Percentiles rank a stretch among this genome's conserved stretches.
phyloP scores from a whole-genome alignment of 176 grass and related monocot species.

The Phoenix dactylifera region DNA sequence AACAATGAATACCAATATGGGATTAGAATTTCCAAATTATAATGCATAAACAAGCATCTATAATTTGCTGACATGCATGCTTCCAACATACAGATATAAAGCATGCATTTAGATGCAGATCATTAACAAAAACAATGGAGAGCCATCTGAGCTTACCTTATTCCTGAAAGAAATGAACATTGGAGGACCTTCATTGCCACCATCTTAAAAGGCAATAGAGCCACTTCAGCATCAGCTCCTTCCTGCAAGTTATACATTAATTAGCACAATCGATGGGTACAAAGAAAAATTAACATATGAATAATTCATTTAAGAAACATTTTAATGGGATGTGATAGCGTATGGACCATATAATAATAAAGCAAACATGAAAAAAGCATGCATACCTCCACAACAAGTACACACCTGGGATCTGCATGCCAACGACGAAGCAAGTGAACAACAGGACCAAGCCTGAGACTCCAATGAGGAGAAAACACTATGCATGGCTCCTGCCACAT shows the following conservation, averaged over 20 bases:
- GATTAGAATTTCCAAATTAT: too few species aligned
- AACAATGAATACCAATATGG: too few species aligned
- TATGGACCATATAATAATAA: too few species aligned
- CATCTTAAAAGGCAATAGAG: slow-evolving; percentile 61
- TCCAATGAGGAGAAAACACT: slow-evolving; percentile 72
- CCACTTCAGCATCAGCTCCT: slow-evolving; percentile 58
- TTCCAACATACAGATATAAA: background rate
- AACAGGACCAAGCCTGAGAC: slow-evolving; percentile 54
- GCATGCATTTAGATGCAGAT: slow-evolving; percentile 10
- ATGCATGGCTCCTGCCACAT: slow-evolving; percentile 85
- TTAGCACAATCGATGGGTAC: slow-evolving; percentile 8
- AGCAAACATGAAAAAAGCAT: background rate
- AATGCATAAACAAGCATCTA: too few species aligned
- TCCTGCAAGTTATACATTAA: slow-evolving; percentile 40
- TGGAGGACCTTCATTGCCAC: slow-evolving; percentile 64
- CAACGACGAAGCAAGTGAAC: slow-evolving; percentile 79
- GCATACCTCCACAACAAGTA: slow-evolving; percentile 71
- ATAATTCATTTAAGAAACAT: background rate
- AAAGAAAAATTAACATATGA: slow-evolving; percentile 4
- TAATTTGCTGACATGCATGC: too few species aligned
- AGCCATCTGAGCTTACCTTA: slow-evolving; percentile 35
- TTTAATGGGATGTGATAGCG: too few species aligned
- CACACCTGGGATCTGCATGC: slow-evolving; percentile 53
- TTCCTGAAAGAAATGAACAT: slow-evolving; percentile 89
- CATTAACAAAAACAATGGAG: background rate